phyloP scores from a whole-genome alignment of 768 basidiomycete genomes.

The Kwoniella sp. region DNA sequence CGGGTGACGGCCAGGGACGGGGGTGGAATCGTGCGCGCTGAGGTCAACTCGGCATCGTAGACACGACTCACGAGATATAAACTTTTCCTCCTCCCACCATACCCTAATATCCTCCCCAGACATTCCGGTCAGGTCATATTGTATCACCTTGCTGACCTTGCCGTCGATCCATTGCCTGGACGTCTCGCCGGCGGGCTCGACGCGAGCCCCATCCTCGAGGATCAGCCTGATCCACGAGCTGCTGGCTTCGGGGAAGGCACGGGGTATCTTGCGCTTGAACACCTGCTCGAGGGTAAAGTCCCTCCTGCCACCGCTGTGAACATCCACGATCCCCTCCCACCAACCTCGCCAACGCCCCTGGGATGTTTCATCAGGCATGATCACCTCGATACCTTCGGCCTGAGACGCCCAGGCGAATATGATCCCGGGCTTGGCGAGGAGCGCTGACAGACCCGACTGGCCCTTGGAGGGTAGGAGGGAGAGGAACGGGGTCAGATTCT shows the following conservation, averaged over 20 bases:
- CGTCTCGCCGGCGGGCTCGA: constrained; percentile 6
- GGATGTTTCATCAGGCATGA: constrained; percentile 24
- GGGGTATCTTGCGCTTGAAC: constrained; percentile 32
- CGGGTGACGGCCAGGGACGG: constrained; percentile 64
- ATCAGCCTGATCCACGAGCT: constrained; percentile 32
- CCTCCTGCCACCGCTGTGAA: constrained; percentile 47
- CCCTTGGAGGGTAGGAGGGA: constrained; percentile 92
- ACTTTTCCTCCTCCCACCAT: constrained; percentile 38
- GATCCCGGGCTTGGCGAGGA: constrained; percentile 54
- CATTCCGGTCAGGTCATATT: constrained; percentile 31
- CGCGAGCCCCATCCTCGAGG: constrained; percentile 6
- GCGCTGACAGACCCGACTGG: constrained; percentile 70
- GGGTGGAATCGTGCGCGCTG: constrained; percentile 51
- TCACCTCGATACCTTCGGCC: constrained; percentile 39
- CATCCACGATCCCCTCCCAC: constrained; percentile 76
- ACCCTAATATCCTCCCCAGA: constrained; percentile 31
- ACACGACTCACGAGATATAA: constrained; percentile 34
- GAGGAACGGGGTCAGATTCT: constrained; percentile 92
- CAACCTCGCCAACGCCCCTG: constrained; percentile 50
- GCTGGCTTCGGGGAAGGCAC: constrained; percentile 34
- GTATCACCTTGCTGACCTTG: constrained; percentile 12
- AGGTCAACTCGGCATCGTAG: not conserved
- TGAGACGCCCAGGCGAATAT: constrained; percentile 43
- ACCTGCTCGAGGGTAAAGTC: constrained; percentile 33
- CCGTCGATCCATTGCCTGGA: constrained; percentile 31